Conservation (phyloP, 371 early-diverging fungal species). For the Mortierella sp. region DNA sequence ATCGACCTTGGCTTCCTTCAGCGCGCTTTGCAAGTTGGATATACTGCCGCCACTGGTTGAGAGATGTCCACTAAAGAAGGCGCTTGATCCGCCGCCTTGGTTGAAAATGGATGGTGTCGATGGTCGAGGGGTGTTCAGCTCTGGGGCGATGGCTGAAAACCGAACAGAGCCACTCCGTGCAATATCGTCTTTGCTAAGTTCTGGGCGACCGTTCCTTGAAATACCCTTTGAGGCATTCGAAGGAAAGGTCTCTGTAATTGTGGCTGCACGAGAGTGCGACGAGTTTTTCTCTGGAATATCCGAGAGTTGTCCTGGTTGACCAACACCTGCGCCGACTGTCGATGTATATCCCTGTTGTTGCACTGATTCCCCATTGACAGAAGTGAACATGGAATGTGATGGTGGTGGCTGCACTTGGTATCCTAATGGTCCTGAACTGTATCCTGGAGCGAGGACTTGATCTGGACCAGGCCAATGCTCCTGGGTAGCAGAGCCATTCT, state of each 20-base stretch:
- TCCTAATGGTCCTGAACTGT: conserved; percentile 36
- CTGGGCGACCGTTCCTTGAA: conserved; percentile 21
- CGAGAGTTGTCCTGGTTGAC: neutral
- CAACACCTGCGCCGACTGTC: conserved; percentile 6
- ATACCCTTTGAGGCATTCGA: conserved; percentile 10
- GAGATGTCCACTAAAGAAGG: conserved; percentile 16
- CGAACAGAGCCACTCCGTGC: conserved; percentile 26
- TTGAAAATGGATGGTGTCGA: conserved; percentile 31
- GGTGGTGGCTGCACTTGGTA: conserved; percentile 15
- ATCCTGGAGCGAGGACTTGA: conserved; percentile 32
- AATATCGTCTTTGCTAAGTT: conserved; percentile 21
- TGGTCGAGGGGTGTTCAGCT: conserved; percentile 21
- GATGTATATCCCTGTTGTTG: neutral
- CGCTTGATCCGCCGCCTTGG: conserved; percentile 14
- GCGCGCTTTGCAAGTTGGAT: conserved; percentile 21
- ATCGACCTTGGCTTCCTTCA: conserved; percentile 38
- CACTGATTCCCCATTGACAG: neutral
- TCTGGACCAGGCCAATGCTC: conserved; percentile 21
- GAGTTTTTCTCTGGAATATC: neutral
- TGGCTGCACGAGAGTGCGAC: neutral
- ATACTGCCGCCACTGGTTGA: conserved; percentile 13
- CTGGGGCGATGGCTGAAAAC: conserved; percentile 19
- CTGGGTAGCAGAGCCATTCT: neutral
- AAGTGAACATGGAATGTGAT: neutral
- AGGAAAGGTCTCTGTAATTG: neutral